Percentiles rank a stretch among this genome's conserved stretches.
Evolutionary conservation across 257 asterid genomes (phyloP).

Genomic region (Ehretia macrophylla): DNA sequence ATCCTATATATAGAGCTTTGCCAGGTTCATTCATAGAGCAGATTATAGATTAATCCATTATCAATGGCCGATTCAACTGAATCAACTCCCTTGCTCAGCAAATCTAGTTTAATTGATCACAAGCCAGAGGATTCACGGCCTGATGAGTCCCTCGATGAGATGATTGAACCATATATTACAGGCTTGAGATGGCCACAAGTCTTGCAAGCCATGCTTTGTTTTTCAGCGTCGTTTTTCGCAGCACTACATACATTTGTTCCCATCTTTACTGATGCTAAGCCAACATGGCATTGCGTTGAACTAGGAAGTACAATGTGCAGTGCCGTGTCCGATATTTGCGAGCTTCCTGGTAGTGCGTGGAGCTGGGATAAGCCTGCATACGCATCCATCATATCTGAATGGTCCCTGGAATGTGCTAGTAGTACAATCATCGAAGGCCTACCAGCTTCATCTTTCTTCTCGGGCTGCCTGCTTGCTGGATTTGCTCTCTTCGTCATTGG

Average conservation of each 20-base stretch:
- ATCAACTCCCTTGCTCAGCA: background rate
- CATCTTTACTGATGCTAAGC: conserved; percentile 1
- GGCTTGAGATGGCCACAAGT: background rate
- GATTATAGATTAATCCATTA: background rate
- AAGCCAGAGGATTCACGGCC: background rate
- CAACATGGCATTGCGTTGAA: conserved; percentile 1
- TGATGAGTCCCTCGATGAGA: background rate
- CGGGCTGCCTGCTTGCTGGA: background rate
- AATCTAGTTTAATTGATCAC: background rate
- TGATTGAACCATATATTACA: background rate
- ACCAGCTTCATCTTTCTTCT: conserved; percentile 1
- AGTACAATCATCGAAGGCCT: background rate
- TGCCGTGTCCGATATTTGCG: background rate
- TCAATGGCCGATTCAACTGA: background rate
- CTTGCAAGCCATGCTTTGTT: background rate
- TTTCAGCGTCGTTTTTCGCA: background rate
- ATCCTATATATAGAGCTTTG: too few species aligned
- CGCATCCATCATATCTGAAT: background rate
- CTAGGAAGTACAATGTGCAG: background rate
- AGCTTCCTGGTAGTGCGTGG: background rate
- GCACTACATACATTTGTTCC: background rate
- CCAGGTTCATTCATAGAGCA: background rate
- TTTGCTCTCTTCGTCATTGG: background rate
- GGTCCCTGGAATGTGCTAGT: background rate
- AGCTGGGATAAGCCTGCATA: background rate